These are phyloP conservation scores for Polymyxa betae DNA, from an alignment of 208 protist genomes.

Conservation along the genomic window DNA sequence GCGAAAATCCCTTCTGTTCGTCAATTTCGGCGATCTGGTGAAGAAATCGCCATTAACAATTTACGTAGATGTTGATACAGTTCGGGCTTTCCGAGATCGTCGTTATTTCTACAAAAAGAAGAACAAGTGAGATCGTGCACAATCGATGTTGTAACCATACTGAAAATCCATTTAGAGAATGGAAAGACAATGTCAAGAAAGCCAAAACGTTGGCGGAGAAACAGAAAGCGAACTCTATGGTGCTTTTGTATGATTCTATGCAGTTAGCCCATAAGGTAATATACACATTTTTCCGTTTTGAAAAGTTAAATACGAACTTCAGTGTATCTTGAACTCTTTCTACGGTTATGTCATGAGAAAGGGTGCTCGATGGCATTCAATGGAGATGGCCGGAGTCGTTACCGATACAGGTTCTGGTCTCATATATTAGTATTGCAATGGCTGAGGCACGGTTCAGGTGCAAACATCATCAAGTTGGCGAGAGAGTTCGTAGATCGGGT, in stretches of 20 bases:
- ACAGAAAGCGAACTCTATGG: constrained; percentile 79
- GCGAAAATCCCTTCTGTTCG: constrained; percentile 99
- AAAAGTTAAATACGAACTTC: constrained; percentile 79
- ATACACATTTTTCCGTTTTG: neutral
- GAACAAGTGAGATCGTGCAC: constrained; percentile 84
- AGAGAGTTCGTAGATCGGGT: constrained; percentile 93
- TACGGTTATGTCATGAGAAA: constrained; percentile 90
- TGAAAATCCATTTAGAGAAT: constrained; percentile 64
- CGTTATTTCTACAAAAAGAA: constrained; percentile 98
- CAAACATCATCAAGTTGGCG: constrained; percentile 97
- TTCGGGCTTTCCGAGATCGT: constrained; percentile 96
- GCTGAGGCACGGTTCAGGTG: constrained; percentile 60
- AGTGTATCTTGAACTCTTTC: constrained; percentile 99
- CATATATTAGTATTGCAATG: constrained; percentile 74
- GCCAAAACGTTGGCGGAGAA: neutral
- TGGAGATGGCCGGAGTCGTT: constrained; percentile 99
- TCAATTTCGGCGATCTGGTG: constrained; percentile 66
- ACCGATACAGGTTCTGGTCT: constrained; percentile 96
- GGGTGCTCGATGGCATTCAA: constrained; percentile 97
- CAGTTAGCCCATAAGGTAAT: constrained; percentile 89
- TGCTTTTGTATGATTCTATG: constrained; percentile 98
- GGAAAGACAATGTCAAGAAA: constrained; percentile 84
- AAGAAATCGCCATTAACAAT: neutral
- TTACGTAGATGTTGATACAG: constrained; percentile 84
- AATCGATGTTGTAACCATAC: neutral